Base-by-base conservation (phyloP, 2,329 filamentous ascomycete species). In the Neopestalotiopsis sp. region DNA sequence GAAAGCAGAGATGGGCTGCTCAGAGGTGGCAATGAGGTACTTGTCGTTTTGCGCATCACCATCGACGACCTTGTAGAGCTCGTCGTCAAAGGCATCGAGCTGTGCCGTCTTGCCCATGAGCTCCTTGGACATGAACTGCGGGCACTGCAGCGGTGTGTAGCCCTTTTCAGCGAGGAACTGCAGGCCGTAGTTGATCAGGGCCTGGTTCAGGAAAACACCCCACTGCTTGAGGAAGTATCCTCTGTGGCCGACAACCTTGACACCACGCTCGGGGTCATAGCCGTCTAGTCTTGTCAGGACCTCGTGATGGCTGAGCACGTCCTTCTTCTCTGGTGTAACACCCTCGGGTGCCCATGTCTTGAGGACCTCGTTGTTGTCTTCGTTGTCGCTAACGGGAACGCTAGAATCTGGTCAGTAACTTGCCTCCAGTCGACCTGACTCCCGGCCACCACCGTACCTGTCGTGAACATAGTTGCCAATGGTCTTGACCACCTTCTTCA, bases 101-200 rank as follows among this genome's bases (percentile, higher is more conserved):
- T 99, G 96, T 2, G 96, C 96, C 0, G 96, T 99, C 87, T 98
- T 98, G 70, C 93, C 95, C 96, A 99, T 99, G 80, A 94, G 92
- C 65, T 97, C 93, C 81, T 93, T 93, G 71, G 95, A 88, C 93
- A 98, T 97, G 86, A 99, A 97, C 78, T 94, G 94, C 1, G 95
- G 95, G 1, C 95, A 92, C 78, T 96, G 93, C 73, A 95, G 90
- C 7, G 93, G 91, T 38, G 88, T 94, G 82, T 94, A 97, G 68
- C 92, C 94, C 81, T 91, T 92, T 75, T 89, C 86, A 80, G 89
- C 89, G 67, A 98, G 89, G 80, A 97, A 98, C 77, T 97, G 92
- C 62, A 98, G 86, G 66, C 95, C 95, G 79, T 98, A 99, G 83
- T 97, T 97, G 81, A 98, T 91, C 65, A 99, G 87, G 1, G 96